These are phyloP conservation scores for Neopestalotiopsis sp. DNA, from an alignment of 2,329 filamentous ascomycete species.

Conservation along the genomic window DNA sequence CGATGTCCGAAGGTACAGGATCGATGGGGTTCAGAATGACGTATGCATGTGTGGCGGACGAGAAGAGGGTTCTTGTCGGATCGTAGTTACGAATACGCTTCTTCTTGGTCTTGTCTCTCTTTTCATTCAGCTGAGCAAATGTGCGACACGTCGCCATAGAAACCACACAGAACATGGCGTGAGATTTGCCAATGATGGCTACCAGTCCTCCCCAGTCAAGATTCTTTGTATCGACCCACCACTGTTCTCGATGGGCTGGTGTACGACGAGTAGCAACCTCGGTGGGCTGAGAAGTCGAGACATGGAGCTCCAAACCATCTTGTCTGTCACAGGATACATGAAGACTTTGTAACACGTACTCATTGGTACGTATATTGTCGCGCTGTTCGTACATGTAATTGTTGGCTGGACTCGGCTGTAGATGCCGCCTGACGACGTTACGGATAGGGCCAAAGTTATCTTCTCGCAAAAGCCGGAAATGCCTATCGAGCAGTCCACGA, in stretches of 20 bases:
- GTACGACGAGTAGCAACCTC: neutral
- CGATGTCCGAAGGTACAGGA: conserved; percentile 25
- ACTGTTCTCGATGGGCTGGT: conserved; percentile 6
- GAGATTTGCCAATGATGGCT: neutral
- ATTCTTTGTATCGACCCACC: conserved; percentile 6
- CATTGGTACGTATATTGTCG: neutral
- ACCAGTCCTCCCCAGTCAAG: conserved; percentile 9
- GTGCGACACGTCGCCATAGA: conserved; percentile 9
- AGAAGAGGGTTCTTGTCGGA: neutral
- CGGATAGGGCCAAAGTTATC: conserved; percentile 2
- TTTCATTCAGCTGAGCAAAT: neutral
- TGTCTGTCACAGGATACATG: neutral
- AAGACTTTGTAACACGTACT: neutral
- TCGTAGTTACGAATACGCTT: neutral
- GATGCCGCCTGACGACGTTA: neutral
- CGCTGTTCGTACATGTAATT: neutral
- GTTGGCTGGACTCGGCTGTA: neutral
- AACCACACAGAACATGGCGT: conserved; percentile 11
- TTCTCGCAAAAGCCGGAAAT: conserved; percentile 25
- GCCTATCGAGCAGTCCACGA: conserved; percentile 3
- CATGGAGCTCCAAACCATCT: conserved; percentile 4
- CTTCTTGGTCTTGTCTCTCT: conserved; percentile 7
- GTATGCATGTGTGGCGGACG: neutral
- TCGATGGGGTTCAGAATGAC: conserved; percentile 26
- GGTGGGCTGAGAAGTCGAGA: neutral